These are phyloP conservation scores for Xylaria sp. DNA, from an alignment of 2,329 filamentous ascomycete species.

Conservation along the genomic window DNA sequence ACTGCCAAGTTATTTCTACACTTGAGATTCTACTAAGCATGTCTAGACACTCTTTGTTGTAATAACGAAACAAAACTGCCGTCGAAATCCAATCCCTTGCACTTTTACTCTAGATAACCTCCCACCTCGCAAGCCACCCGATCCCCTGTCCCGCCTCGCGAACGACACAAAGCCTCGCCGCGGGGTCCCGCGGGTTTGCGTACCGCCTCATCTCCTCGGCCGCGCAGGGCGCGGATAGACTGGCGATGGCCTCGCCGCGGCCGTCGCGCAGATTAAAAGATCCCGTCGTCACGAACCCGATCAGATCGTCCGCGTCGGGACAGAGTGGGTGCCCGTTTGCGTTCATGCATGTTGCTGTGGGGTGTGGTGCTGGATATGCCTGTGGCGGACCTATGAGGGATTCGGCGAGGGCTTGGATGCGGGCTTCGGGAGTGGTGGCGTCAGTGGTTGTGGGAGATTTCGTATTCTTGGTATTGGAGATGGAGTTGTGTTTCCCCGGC, in stretches of 20 bases:
- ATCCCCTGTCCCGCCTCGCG: constrained; percentile 81
- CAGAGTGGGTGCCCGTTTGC: constrained; percentile 67
- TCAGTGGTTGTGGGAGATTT: background rate
- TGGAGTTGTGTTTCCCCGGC: constrained; percentile 36
- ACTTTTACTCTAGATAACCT: constrained; percentile 67
- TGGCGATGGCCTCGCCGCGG: constrained; percentile 78
- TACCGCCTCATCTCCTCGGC: constrained; percentile 53
- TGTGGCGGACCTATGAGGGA: constrained; percentile 55
- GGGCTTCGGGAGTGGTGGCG: constrained; percentile 48
- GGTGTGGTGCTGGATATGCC: constrained; percentile 51
- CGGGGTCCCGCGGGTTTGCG: constrained; percentile 49
- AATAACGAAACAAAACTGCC: too few species aligned
- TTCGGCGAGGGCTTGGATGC: constrained; percentile 58
- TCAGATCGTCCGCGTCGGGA: constrained; percentile 78
- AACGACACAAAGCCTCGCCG: constrained; percentile 76
- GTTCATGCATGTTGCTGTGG: constrained; percentile 54
- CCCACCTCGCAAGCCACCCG: constrained; percentile 84
- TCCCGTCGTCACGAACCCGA: constrained; percentile 91
- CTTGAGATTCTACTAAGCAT: too few species aligned
- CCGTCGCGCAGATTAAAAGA: constrained; percentile 84
- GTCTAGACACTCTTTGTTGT: too few species aligned
- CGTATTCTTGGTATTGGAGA: constrained; percentile 13
- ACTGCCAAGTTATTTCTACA: too few species aligned
- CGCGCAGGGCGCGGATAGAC: constrained; percentile 70
- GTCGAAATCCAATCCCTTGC: too few species aligned